Conservation (phyloP, 495 filamentous ascomycete genomes). For the Choiromyces venosus region DNA sequence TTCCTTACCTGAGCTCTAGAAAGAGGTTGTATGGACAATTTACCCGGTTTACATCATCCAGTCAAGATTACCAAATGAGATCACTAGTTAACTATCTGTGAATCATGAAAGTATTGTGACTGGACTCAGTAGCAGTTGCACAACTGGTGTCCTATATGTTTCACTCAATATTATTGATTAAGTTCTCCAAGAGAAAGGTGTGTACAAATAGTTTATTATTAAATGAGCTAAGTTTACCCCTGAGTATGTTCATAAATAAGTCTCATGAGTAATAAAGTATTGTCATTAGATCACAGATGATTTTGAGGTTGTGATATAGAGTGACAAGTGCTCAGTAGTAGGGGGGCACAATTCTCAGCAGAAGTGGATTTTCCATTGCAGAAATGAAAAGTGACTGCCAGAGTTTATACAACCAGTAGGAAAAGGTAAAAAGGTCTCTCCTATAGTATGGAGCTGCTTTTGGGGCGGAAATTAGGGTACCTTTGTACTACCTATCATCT, state of each 20-base stretch:
- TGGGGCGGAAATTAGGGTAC: slow-evolving; percentile 2
- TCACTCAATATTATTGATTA: background rate
- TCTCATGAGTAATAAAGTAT: background rate
- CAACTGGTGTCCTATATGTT: background rate
- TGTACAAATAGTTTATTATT: slow-evolving; percentile 1
- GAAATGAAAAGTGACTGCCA: slow-evolving; percentile 8
- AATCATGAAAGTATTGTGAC: background rate
- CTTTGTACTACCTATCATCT: background rate
- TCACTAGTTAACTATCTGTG: background rate
- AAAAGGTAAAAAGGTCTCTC: slow-evolving; percentile 7
- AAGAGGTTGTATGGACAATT: background rate
- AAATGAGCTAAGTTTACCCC: background rate
- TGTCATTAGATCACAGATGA: slow-evolving; percentile 1
- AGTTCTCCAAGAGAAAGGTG: background rate
- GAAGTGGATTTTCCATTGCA: slow-evolving; percentile 16
- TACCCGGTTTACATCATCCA: background rate
- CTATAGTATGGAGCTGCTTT: slow-evolving; percentile 26
- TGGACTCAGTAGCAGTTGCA: slow-evolving; percentile 3
- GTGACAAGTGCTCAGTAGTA: slow-evolving; percentile 28
- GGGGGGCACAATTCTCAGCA: background rate
- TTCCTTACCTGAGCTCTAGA: background rate
- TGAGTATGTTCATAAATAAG: background rate
- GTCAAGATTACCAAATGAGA: background rate
- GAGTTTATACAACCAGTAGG: slow-evolving; percentile 10
- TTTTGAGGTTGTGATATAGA: slow-evolving; percentile 26